A percentile compares a stretch with the other conserved stretches of the same genome.
Conservation (phyloP, 768 basidiomycete species). For the Hortiboletus campestris region DNA sequence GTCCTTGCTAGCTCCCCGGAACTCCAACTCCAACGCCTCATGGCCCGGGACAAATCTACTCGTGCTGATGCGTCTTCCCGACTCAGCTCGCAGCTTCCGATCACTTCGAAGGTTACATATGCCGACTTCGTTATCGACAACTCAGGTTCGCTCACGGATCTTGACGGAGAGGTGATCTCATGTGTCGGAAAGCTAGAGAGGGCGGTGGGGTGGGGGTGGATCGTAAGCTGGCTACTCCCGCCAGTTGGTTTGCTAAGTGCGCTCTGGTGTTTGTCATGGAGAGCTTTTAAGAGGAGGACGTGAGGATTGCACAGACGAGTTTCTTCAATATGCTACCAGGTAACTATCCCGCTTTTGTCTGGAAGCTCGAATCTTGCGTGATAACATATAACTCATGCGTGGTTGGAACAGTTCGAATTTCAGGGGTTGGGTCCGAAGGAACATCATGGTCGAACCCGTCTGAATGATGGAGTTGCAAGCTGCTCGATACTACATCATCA, state of each 20-base stretch:
- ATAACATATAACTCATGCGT: not conserved
- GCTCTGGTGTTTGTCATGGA: conserved; percentile 37
- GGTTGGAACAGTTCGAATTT: not conserved
- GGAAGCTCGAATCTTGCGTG: not conserved
- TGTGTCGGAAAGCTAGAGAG: conserved; percentile 45
- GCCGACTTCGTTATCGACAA: conserved; percentile 90
- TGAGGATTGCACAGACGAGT: conserved; percentile 4
- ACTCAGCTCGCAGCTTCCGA: conserved; percentile 77
- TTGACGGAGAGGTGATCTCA: conserved; percentile 45
- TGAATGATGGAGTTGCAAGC: too few relatives aligned
- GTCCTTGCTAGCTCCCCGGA: conserved; percentile 60
- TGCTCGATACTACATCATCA: too few relatives aligned
- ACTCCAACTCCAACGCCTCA: conserved; percentile 81
- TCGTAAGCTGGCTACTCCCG: conserved; percentile 59
- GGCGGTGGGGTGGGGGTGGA: conserved; percentile 56
- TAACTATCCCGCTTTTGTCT: not conserved
- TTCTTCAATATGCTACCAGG: not conserved
- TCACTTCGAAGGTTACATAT: conserved; percentile 75
- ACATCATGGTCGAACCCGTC: not conserved
- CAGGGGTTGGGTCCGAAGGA: not conserved
- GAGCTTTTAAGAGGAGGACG: conserved; percentile 21
- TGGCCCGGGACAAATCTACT: conserved; percentile 67
- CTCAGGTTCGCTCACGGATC: conserved; percentile 68
- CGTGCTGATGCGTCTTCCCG: conserved; percentile 69
- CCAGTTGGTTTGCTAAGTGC: conserved; percentile 52